phyloP scores from a whole-genome alignment of 176 grass and related monocot genomes.

The Lolium rigidum region DNA sequence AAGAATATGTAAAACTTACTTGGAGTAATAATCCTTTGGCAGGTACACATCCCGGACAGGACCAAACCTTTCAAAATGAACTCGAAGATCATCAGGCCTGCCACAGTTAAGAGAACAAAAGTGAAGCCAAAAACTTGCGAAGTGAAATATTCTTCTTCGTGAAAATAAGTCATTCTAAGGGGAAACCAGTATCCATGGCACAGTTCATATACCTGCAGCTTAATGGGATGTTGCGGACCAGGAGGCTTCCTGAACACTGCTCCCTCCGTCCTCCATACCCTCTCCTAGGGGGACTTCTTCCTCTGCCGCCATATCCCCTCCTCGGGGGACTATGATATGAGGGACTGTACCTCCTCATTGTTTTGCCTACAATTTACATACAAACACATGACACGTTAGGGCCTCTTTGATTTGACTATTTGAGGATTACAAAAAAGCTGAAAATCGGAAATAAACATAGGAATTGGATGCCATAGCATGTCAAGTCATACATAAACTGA shows the following conservation, averaged over 20 bases:
- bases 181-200: neutral
- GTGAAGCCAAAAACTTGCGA: neutral
- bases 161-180: neutral
- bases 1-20: constrained; percentile 44
- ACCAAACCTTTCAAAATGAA: constrained; percentile 90
- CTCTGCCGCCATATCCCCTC: constrained; percentile 81
- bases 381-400: neutral
- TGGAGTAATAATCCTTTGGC: constrained; percentile 79
- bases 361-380: constrained; percentile 21
- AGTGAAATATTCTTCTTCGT: neutral
- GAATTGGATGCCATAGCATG: neutral
- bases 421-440: neutral
- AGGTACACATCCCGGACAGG: constrained; percentile 92
- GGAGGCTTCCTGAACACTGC: constrained; percentile 61
- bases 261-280: constrained; percentile 72
- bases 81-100: constrained; percentile 73
- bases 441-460: neutral
- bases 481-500: neutral
- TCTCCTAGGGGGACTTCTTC: constrained; percentile 85
- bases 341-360: constrained; percentile 94
- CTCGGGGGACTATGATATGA: constrained; percentile 74
- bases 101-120: constrained; percentile 26
- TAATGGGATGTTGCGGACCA: constrained; percentile 93
- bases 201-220: constrained; percentile 61
- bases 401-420: neutral